Base-by-base conservation (phyloP, 768 basidiomycete species). In the Suillus subalutaceus region DNA sequence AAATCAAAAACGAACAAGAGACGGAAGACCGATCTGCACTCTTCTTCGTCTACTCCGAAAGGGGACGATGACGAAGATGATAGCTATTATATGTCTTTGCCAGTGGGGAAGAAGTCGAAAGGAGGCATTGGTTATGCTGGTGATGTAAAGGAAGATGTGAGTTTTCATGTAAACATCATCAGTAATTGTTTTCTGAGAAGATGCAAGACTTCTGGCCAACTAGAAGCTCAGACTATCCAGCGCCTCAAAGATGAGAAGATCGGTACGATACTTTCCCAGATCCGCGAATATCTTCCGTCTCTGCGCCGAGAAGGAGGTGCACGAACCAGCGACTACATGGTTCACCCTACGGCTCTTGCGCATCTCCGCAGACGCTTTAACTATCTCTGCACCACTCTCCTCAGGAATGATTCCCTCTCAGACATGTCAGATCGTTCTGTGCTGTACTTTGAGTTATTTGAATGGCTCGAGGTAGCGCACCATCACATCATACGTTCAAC, bases 361-460 rank as follows among this genome's bases (percentile, higher is more conserved):
- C 96, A 96, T 78, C 89, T 98, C 64, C 88, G 96, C 50, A 82
- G 96, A 69, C 86, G 96, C 41, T 97, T 97, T 81, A 96, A 95
- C 73, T 88, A 88, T 73, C 86, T 97, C 64, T 90, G 91, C 71
- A 94, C 92, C 68, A 87, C 90, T 43, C 86, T 97, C 50, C 83
- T 97, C 48, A 85, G 93, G 67, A 97, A 97, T 71, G 96, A 97
- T 76, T 97, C 96, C 18, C 80, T 98, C 57, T 86, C 93, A 53
- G 96, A 97, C 73, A 97, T 97, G 95, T 94, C 93, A 12, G 93
- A 96, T 67, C 90, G 96, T 12, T 83, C 82, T 1, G 82, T 90
- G 9, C 80, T 98, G 20, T 98, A 97, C 77, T 93, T 92, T 73
- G 93, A 96, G 74, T 77, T 98, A 35, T 86, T 97, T 63, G 89